Base-by-base conservation (phyloP, 352 stramenopile species). In the Pythium aristosporum region DNA sequence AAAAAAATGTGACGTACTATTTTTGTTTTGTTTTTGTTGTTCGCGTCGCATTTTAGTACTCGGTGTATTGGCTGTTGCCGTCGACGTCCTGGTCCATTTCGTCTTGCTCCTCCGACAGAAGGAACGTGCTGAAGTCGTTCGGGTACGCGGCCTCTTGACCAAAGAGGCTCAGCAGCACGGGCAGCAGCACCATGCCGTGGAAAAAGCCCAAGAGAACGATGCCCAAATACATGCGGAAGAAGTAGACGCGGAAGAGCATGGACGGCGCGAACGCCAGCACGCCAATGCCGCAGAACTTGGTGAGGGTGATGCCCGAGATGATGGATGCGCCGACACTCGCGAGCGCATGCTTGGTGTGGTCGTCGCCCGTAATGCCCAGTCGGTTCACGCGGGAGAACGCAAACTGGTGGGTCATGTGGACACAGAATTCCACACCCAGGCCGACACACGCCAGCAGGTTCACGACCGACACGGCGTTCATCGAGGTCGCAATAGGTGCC, bases 211-310 rank as follows among this genome's bases (percentile, higher is more conserved):
- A 51, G 20, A 93, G 56, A 16, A 97, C 86, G 52, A 96, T 95
- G 25, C 78, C 79, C 67, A 96, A 73, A 70, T 97, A 97, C 91
- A 97, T 97, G 57, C 91, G 80, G 77, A 97, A 97, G 62, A 97
- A 97, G 63, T 97, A 97, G 11, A 97, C 79, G 32, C 87, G 85
- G 62, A 97, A 97, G 32, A 97, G 58, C 75, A 94, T 89, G 36
- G 88, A 96, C n/a, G 85, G 88, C 44, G 91, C 91, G 42, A 97
- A 96, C 15, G 87, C 87, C 12, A 97, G 69, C 30, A 97, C 88
- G 10, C 82, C 80, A 48, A 97, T 91, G 52, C 91, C 91, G 25
- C 91, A 93, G 52, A 96, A 82, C 73, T 97, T 97, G 55, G 91
- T 97, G 37, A 97, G 68, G 41, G 91, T 97, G 63, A 97, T 97